phyloP scores from a whole-genome alignment of 139 green algal genomes.

The Chlorella vulgaris region DNA sequence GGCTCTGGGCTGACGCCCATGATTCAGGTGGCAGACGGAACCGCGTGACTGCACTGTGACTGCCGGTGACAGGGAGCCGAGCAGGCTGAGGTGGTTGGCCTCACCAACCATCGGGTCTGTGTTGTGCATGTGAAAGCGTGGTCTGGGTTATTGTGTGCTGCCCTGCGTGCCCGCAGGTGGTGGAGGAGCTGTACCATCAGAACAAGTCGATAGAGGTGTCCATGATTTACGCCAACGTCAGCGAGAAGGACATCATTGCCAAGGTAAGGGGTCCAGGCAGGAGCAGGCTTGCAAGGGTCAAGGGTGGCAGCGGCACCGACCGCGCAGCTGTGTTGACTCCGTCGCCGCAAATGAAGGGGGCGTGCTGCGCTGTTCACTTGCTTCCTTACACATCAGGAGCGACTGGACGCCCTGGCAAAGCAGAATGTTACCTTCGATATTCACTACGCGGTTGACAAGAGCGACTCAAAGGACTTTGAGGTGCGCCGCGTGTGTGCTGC shows the following conservation, averaged over 20 bases:
- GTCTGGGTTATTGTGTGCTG: neutral
- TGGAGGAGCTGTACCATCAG: conserved; percentile 30
- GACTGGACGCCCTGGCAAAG: conserved; percentile 64
- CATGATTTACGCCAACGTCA: conserved; percentile 72
- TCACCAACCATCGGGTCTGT: neutral
- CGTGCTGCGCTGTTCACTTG: too few species aligned
- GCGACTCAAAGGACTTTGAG: conserved; percentile 32
- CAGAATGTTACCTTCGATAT: conserved; percentile 56
- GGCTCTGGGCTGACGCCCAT: conserved; percentile 77
- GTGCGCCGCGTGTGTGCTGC: neutral
- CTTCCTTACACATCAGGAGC: conserved; percentile 37
- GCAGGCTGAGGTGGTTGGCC: too few species aligned
- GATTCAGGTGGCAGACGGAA: conserved; percentile 55
- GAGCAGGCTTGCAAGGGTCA: neutral
- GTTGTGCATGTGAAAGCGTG: neutral
- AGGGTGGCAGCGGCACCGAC: too few species aligned
- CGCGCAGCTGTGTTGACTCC: too few species aligned
- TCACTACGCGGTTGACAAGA: conserved; percentile 60
- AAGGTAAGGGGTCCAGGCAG: conserved; percentile 23
- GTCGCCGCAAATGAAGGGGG: too few species aligned
- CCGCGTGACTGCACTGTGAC: too few species aligned
- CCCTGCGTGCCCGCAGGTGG: neutral
- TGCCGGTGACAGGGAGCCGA: too few species aligned
- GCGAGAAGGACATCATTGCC: conserved; percentile 73
- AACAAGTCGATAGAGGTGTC: conserved; percentile 59